Evolutionary conservation across 306 rosid species (phyloP), one percentile per base, ranked within the genome.

Genomic region (Urtica urens): DNA sequence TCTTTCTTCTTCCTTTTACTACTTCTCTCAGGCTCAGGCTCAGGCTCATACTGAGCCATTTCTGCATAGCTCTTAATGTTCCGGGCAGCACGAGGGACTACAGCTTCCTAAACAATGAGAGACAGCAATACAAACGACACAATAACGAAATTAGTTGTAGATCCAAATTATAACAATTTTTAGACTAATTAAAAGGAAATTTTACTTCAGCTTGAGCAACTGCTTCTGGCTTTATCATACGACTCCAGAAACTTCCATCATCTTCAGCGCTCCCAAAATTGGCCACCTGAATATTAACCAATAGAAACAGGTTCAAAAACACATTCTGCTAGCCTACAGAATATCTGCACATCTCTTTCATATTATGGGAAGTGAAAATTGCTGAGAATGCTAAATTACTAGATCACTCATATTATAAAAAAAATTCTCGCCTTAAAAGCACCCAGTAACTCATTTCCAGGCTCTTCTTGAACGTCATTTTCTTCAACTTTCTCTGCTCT

Each of bases 401-500:
- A 40, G 19, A 39, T 12, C 38, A 40, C 9, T 10, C 11, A 55
- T 17, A 26, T 26, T 12, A 9, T 24, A 17, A 48, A 21, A 21
- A 26, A 11, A 37, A 26, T 6, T 33, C 80, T 66, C 82, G 66
- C 99, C 99, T 92, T 92, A 69, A 92, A 92, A 57, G 94, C 99
- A 71, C 99, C 60, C 63, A 92, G 68, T 66, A 92, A 72, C 65
- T 86, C 99, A 38, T 80, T 20, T 19, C 75, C 96, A 51, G 80
- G 59, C 77, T 92, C 94, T 57, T 57, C 87, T 10, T 57, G 78
- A 28, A 68, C 72, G 52, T 77, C 87, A 72, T 81, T 92, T 70
- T 82, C 94, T 71, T 92, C 99, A 55, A 92, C 99, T 77, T 86
- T 79, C 72, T 92, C 99, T 5, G 99, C 99, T 66, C 96, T 92